These are phyloP conservation scores for Xanthoconium stramineum DNA, from an alignment of 768 basidiomycete genomes.

Conservation along the genomic window DNA sequence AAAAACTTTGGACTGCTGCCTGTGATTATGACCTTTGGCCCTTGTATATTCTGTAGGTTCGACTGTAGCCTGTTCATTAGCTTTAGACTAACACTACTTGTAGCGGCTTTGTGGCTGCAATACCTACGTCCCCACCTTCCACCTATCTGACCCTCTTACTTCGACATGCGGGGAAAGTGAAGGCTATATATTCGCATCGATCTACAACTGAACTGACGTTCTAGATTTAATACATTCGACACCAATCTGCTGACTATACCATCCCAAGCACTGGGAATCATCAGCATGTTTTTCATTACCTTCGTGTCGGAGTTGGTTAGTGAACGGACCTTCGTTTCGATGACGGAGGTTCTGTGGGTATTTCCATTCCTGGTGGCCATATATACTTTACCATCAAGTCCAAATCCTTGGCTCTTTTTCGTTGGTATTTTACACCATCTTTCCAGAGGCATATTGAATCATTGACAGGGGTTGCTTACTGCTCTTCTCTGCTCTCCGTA, in stretches of 20 bases:
- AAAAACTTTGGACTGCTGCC: no score
- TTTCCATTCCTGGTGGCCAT: constrained; percentile 60
- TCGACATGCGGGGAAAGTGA: constrained; percentile 26
- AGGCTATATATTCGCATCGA: background rate
- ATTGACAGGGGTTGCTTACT: constrained; percentile 37
- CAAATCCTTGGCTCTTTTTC: constrained; percentile 53
- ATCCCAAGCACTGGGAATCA: constrained; percentile 12
- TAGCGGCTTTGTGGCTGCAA: no score
- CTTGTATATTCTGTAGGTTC: no score
- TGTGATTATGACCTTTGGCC: no score
- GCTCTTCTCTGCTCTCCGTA: background rate
- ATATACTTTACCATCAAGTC: constrained; percentile 43
- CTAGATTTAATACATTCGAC: constrained; percentile 55
- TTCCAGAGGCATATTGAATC: background rate
- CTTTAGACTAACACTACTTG: no score
- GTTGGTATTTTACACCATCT: constrained; percentile 28
- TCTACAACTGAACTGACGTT: background rate
- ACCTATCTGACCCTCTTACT: no score
- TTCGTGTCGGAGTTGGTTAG: no score
- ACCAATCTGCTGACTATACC: constrained; percentile 64
- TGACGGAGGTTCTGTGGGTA: constrained; percentile 47
- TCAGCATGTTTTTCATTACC: no score
- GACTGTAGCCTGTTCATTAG: no score
- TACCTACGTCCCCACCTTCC: no score
- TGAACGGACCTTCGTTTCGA: no score